Percentiles rank a stretch among this genome's conserved stretches.
Conservation (phyloP, 352 stramenopile genomes). For the Globisporangium cystogenes region DNA sequence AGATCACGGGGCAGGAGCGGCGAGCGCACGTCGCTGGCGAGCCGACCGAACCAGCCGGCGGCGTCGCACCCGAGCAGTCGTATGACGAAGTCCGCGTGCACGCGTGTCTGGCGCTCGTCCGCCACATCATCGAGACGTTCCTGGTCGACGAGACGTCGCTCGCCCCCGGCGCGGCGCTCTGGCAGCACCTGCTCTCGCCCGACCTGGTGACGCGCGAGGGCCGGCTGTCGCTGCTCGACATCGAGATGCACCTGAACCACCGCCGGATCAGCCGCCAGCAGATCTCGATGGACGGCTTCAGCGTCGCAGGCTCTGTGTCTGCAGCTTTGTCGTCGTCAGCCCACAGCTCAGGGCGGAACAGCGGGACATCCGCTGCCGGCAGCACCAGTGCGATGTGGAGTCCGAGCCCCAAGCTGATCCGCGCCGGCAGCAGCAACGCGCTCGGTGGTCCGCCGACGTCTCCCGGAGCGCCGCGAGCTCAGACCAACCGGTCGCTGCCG, state of each 20-base stretch:
- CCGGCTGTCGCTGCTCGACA: constrained; percentile 37
- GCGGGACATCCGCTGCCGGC: constrained; percentile 11
- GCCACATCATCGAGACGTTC: constrained; percentile 56
- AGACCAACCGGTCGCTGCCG: constrained; percentile 38
- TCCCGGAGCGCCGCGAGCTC: constrained; percentile 2
- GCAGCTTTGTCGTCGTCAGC: not conserved
- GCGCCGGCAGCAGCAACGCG: constrained; percentile 1
- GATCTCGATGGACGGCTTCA: constrained; percentile 7
- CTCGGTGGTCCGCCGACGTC: not conserved
- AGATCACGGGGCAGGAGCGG: not conserved
- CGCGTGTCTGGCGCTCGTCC: constrained; percentile 41
- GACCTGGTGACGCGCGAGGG: constrained; percentile 33
- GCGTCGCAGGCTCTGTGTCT: not conserved
- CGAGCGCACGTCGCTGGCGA: not conserved
- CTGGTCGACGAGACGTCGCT: constrained; percentile 22
- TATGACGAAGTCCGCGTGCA: constrained; percentile 59
- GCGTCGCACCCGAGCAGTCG: not conserved
- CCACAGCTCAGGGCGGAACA: constrained; percentile 3
- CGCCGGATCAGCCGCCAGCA: constrained; percentile 40
- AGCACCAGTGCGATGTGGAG: constrained; percentile 16
- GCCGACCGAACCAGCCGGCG: not conserved
- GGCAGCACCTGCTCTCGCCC: constrained; percentile 47
- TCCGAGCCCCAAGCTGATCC: constrained; percentile 16
- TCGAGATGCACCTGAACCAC: constrained; percentile 50
- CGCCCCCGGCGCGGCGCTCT: constrained; percentile 7